Base-by-base conservation (phyloP, 495 filamentous ascomycete genomes). In the Bathelium albidoporum region DNA sequence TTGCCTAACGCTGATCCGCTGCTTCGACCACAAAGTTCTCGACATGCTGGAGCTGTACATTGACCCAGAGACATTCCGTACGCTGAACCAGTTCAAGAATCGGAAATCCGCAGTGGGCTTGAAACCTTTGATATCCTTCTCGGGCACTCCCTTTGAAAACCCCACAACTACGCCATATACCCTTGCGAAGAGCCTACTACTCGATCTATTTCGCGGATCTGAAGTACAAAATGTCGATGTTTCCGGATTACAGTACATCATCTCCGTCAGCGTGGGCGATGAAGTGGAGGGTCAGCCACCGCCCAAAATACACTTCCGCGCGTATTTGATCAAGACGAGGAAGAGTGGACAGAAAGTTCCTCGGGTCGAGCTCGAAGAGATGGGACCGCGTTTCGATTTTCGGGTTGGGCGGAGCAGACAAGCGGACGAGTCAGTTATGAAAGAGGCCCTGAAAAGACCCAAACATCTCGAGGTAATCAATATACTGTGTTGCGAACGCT, bases 311-410 rank as follows among this genome's bases (percentile, higher is more conserved):
- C 89, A 92, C 75, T 79, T 98, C 68, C 85, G 95, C 60, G 84
- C 87, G 69, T 95, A 94, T 76, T 82, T 87, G 70, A 85, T 97
- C 65, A 76, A 80, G 64, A 97, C 94, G 58, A 90, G 89, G 80
- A 86, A 84, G 62, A 89, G 87, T 68, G 92, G 91, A 22, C 88
- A 91, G 77, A 88, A 85, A 70, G 77, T 97, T 22, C 94, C 94
- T 1, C 81, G 90, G 39, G 89, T 97, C 11, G 94, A 98, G 76
- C 77, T 97, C 59, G 89, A 96, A 75, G 91, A 96, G 79, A 92
- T 96, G 76, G 94, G 94, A 1, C 93, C 95, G 53, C 84, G 95
- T 72, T 90, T 97, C 72, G 94, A 97, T 75, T 95, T 96, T 78
- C 86, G 86, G 66, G 75, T 97, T 59, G 90, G 94, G 32, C 85